These are phyloP conservation scores for Phytopythium cucurbitacearum DNA, from an alignment of 352 stramenopile species.

Conservation along the genomic window DNA sequence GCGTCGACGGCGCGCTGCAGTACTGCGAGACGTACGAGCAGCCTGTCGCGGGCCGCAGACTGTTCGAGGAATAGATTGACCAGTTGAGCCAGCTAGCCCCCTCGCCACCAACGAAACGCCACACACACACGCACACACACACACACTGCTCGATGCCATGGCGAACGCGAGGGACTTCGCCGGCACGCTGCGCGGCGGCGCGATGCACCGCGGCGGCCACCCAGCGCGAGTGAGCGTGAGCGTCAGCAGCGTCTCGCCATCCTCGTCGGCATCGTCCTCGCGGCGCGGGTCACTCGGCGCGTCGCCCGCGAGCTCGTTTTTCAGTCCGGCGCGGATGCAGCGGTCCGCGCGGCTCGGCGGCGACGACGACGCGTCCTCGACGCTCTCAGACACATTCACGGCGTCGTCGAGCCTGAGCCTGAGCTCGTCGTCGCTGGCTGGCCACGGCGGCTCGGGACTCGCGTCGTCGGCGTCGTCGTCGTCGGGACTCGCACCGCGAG, in stretches of 20 bases:
- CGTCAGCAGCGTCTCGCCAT: constrained; percentile 29
- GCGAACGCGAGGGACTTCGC: constrained; percentile 32
- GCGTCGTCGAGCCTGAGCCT: constrained; percentile 27
- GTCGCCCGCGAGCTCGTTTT: not conserved
- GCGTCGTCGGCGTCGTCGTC: constrained; percentile 3
- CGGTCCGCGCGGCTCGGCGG: constrained; percentile 31
- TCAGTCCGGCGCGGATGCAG: constrained; percentile 32
- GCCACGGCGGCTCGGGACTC: not conserved
- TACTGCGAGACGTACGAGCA: constrained; percentile 1
- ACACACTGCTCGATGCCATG: constrained; percentile 9
- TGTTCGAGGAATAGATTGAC: too few relatives aligned
- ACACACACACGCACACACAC: too few relatives aligned
- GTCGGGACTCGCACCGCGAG: constrained; percentile 23
- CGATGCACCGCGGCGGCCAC: constrained; percentile 11
- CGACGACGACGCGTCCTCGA: constrained; percentile 61
- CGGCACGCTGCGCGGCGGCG: constrained; percentile 17
- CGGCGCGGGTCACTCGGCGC: constrained; percentile 20
- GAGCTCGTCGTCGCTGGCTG: constrained; percentile 2
- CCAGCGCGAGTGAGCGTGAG: constrained; percentile 38
- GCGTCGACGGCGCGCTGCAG: not conserved
- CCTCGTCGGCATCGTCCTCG: constrained; percentile 19
- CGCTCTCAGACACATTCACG: constrained; percentile 46
- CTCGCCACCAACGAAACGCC: too few relatives aligned
- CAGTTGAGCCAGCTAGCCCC: too few relatives aligned
- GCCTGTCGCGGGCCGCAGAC: too few relatives aligned